Percentiles rank a stretch among this genome's conserved stretches.
These are phyloP conservation scores for Aspergillus pseudoterreus DNA, from an alignment of 2,329 filamentous ascomycete genomes.

Conservation along the genomic window DNA sequence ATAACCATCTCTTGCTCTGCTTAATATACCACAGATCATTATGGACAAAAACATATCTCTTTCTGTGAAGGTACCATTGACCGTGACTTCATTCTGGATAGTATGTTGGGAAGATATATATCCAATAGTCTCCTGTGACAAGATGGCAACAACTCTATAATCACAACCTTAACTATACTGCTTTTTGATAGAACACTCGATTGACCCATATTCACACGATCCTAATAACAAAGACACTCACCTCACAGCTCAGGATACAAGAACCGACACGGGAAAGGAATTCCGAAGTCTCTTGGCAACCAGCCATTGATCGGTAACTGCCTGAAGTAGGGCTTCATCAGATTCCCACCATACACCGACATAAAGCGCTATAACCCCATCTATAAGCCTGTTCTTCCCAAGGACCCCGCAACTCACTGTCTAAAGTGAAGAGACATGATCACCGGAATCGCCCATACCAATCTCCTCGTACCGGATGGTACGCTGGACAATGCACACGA, in stretches of 20 bases:
- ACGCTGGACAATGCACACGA: conserved; percentile 50
- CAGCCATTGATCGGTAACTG: not conserved
- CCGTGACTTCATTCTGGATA: too few species aligned
- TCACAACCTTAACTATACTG: too few species aligned
- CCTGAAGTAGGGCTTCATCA: not conserved
- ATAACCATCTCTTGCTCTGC: too few species aligned
- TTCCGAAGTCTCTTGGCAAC: not conserved
- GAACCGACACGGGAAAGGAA: not conserved
- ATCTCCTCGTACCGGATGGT: conserved; percentile 54
- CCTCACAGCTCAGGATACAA: not conserved
- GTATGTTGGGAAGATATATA: not conserved
- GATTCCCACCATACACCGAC: not conserved
- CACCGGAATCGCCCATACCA: conserved; percentile 55
- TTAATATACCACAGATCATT: too few species aligned
- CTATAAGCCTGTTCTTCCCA: not conserved
- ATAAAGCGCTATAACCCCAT: not conserved
- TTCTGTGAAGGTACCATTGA: too few species aligned
- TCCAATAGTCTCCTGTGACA: not conserved
- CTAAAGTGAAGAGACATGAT: conserved; percentile 39
- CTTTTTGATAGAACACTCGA: too few species aligned
- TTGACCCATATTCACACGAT: not conserved
- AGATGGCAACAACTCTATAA: not conserved
- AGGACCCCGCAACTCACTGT: not conserved
- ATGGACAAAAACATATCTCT: too few species aligned
- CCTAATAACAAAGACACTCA: not conserved